Evolutionary conservation across 139 green algal species (phyloP).

Genomic region (Closterium sp.): DNA sequence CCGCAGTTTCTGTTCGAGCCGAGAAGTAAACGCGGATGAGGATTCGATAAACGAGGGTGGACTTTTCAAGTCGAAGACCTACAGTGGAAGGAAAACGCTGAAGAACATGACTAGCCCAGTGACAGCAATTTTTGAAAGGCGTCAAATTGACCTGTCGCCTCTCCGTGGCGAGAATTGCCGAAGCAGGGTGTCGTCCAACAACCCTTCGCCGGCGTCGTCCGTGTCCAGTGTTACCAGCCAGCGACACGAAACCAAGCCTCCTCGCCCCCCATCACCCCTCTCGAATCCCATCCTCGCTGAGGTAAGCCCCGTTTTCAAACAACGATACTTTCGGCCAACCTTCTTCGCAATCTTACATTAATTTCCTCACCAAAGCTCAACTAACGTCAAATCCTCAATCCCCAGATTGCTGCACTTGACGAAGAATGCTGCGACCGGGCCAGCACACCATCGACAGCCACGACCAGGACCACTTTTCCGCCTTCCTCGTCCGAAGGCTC

Average conservation of each 20-base stretch:
- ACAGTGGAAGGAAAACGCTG: neutral
- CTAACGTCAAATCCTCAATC: neutral
- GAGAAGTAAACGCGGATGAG: neutral
- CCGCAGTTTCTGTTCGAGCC: neutral
- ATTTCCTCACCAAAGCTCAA: neutral
- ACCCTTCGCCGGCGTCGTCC: neutral
- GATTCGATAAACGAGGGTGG: neutral
- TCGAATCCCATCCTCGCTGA: neutral
- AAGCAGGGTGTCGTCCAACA: neutral
- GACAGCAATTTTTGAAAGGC: neutral
- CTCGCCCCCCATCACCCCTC: neutral
- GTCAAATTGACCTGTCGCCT: neutral
- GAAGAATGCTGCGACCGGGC: neutral
- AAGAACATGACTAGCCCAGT: neutral
- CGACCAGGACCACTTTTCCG: neutral
- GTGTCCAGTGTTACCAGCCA: neutral
- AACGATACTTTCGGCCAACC: neutral
- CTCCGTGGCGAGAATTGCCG: neutral
- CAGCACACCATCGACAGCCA: neutral
- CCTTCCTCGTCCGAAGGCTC: neutral
- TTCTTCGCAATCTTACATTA: neutral
- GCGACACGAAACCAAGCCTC: neutral
- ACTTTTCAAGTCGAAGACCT: neutral
- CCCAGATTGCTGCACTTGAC: neutral
- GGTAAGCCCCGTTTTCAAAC: neutral